Percentiles rank a stretch among this genome's conserved stretches.
These are phyloP conservation scores for Backusella tuberculispora DNA, from an alignment of 192 early-diverging fungal genomes.

Conservation along the genomic window DNA sequence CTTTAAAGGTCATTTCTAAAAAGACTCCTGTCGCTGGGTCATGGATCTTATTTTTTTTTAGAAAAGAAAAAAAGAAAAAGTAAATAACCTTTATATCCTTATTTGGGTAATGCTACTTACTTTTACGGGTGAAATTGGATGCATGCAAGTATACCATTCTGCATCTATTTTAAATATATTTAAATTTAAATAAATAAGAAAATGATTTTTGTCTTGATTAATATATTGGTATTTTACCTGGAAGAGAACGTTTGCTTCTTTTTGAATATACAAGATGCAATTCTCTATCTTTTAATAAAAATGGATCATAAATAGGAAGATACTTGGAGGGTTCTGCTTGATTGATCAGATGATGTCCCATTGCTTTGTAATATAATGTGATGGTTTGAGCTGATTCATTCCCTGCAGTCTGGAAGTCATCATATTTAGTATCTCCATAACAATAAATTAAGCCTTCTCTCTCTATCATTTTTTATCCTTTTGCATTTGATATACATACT, in stretches of 20 bases:
- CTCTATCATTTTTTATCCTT: neutral
- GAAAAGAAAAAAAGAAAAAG: neutral
- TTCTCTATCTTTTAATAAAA: conserved; percentile 9
- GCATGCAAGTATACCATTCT: conserved; percentile 32
- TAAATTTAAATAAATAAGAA: neutral
- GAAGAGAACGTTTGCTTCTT: conserved; percentile 20
- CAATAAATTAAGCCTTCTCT: neutral
- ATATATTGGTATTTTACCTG: conserved; percentile 16
- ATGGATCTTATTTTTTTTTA: neutral
- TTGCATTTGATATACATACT: neutral
- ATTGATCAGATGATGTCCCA: conserved; percentile 15
- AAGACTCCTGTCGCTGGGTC: conserved; percentile 24
- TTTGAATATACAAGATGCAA: conserved; percentile 21
- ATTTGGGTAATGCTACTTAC: conserved; percentile 15
- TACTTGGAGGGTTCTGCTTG: neutral
- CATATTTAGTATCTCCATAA: neutral
- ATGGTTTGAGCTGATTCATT: conserved; percentile 19
- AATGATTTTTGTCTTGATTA: neutral
- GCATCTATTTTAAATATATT: conserved; percentile 14
- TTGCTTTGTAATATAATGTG: conserved; percentile 21
- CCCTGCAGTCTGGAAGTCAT: neutral
- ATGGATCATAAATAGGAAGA: conserved; percentile 12
- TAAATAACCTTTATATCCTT: conserved; percentile 5
- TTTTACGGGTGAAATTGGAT: conserved; percentile 20
- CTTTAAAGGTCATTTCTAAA: conserved; percentile 31